These are phyloP conservation scores for Diplosphaera chodatii DNA, from an alignment of 139 green algal species.

Conservation along the genomic window DNA sequence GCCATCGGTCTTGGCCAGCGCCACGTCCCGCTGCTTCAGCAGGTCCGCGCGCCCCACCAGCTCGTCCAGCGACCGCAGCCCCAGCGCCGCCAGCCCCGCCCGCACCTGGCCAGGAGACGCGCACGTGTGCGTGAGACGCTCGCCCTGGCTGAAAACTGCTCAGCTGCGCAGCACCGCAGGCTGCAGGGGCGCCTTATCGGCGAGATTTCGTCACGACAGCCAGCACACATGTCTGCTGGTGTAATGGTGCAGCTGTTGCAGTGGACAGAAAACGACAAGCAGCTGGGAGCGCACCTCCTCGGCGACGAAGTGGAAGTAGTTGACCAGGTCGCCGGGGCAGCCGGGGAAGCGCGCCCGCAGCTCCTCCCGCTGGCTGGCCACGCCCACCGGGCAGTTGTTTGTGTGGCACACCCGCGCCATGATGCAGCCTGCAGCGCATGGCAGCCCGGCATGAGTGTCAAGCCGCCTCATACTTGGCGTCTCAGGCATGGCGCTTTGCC, in stretches of 20 bases:
- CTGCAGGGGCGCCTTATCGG: no score
- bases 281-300: conserved; percentile 58
- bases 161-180: no score
- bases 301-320: conserved; percentile 96
- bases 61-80: conserved; percentile 84
- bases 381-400: conserved; percentile 99
- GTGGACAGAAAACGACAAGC: no score
- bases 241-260: no score
- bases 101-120: conserved; percentile 42
- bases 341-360: conserved; percentile 94
- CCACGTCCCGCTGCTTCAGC: conserved; percentile 48
- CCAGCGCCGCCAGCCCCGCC: conserved; percentile 70
- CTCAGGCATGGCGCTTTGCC: no score
- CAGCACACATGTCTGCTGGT: no score
- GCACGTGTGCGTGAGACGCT: no score
- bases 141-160: no score
- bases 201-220: no score
- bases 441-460: no score
- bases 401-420: conserved; percentile 99
- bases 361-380: conserved; percentile 95
- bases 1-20: conserved; percentile 81
- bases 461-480: no score
- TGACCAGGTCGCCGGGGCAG: conserved; percentile 76
- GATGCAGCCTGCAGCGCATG: conserved; percentile 80
- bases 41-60: conserved; percentile 82